A percentile compares a stretch with the other conserved stretches of the same genome.
phyloP scores from a whole-genome alignment of 306 rosid genomes.

The Cotoneaster glaucophyllus region DNA sequence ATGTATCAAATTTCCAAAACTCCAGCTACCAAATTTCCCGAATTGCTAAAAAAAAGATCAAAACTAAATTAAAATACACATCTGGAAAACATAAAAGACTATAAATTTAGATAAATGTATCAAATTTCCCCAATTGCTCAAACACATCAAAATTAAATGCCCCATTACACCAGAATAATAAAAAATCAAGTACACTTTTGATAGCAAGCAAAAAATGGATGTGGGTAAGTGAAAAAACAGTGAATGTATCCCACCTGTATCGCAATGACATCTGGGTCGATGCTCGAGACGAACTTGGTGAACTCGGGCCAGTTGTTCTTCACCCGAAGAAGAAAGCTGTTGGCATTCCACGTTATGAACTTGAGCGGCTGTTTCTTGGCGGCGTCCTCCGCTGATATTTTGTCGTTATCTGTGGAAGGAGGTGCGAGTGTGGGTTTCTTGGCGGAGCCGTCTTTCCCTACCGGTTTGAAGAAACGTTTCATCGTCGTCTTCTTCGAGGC shows the following conservation, averaged over 20 bases:
- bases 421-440: conserved; percentile 50
- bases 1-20: background rate
- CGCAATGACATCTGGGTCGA: conserved; percentile 84
- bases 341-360: conserved; percentile 94
- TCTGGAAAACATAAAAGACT: background rate
- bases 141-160: background rate
- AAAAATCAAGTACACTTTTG: background rate
- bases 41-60: background rate
- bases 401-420: conserved; percentile 23
- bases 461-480: conserved; percentile 78
- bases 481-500: conserved; percentile 19
- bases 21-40: background rate
- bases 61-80: background rate
- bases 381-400: conserved; percentile 10
- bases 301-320: conserved; percentile 77
- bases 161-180: background rate
- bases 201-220: background rate
- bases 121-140: background rate
- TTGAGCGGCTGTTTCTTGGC: conserved; percentile 64
- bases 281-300: conserved; percentile 43
- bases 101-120: background rate
- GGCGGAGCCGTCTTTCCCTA: conserved; percentile 59
- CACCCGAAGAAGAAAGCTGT: conserved; percentile 76
- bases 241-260: conserved; percentile 47
- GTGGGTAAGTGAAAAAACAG: background rate